Conservation (phyloP, 139 green algal genomes). For the Closterium sp. region DNA sequence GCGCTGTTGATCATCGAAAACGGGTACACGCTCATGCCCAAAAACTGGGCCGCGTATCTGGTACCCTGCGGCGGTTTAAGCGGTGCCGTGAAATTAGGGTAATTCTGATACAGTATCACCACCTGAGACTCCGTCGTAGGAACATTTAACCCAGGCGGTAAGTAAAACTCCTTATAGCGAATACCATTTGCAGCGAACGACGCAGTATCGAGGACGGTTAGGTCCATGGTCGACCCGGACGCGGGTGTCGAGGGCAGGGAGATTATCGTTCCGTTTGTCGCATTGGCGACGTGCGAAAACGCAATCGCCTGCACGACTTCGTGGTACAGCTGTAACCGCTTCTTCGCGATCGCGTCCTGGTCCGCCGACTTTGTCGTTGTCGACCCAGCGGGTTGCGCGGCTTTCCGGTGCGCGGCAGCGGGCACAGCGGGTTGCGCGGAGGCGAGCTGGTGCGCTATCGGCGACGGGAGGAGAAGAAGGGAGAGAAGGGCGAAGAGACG, state of each 20-base stretch:
- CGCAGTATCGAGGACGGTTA: not conserved
- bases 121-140: not conserved
- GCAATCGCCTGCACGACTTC: not conserved
- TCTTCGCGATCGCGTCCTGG: not conserved
- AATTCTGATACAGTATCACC: not conserved
- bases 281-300: not conserved
- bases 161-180: not conserved
- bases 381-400: not conserved
- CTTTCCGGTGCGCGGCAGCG: not conserved
- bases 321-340: not conserved
- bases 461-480: not conserved
- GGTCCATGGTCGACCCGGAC: not conserved
- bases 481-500: not conserved
- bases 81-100: not conserved
- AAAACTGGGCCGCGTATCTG: not conserved
- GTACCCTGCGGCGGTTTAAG: not conserved
- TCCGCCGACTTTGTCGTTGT: not conserved
- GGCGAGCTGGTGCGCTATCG: not conserved
- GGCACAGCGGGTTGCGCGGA: not conserved
- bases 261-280: not conserved
- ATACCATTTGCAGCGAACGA: not conserved
- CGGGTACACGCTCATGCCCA: not conserved
- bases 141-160: not conserved
- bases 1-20: not conserved
- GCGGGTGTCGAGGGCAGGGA: not conserved